Evolutionary conservation across 768 basidiomycete genomes (phyloP), one percentile per base, ranked within the genome.

Genomic region (Boletus bicolor): DNA sequence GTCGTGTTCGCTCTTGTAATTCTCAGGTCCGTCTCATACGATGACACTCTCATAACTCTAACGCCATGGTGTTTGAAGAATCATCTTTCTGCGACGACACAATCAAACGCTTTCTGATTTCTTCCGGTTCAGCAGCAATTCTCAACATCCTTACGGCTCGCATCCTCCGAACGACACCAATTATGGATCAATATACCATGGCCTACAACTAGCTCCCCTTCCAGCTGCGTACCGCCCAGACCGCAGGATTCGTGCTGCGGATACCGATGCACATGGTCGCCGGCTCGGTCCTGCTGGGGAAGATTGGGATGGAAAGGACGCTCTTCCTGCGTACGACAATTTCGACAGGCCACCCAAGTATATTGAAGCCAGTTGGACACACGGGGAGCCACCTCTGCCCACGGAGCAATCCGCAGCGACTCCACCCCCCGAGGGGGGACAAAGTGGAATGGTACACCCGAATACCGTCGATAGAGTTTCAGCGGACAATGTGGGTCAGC

Each of bases 291-390:
- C 57, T 1, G 64, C 73, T 38, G 73, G 72, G 49, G 74, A 72
- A 17, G 63, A 62, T 11, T 56, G 69, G 53, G 64, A 67, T 0
- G 76, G 77, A 55, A 81, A 81, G 57, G 81, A 82, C 34, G 54
- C 62, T 0, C 72, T 82, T 26, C 81, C 80, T 8, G 77, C 79
- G 5, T 82, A 82, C 44, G 76, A 81, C 43, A 65, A 58, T 14
- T 47, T 64, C 12, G 79, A 79, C 32, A 71, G 77, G 10, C 80
- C 79, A 28, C 80, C 81, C 28, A 78, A 75, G 51, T 82, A 82
- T 59, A 37, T 64, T 0, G 75, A 75, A 21, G 48, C 54, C 6
- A 37, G 55, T 30, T 54, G 59, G 58, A 44, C 51, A 12, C 57
- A 47, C 7, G 44, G 50, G 5, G 41, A 24, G 6, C 44, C 36